Evolutionary conservation across 2,329 filamentous ascomycete genomes (phyloP), one percentile per base, ranked within the genome.

Genomic region (Talaromyces verruculosus): DNA sequence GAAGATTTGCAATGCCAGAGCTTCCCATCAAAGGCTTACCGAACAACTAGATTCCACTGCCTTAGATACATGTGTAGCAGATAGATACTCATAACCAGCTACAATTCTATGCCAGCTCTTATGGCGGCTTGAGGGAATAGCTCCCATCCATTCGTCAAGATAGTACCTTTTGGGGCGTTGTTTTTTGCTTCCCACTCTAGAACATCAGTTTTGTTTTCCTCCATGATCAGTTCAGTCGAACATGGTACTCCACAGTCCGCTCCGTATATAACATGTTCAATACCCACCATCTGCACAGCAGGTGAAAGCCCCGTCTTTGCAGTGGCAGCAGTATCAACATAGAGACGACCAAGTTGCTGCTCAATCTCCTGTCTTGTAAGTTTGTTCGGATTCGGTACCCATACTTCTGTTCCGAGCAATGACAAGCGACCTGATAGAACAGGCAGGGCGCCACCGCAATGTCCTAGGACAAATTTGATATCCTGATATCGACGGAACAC

Each of bases 201-300:
- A 10, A 66, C 43, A 53, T 43, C 59, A 22, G 22, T 22, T 28
- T 60, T 33, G 25, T 66, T 66, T 47, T 62, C 64, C 37, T 62
- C 64, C 58, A 66, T 66, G 6, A 59, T 66, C 7, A 6, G 13
- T 37, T 58, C 64, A 33, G 64, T 63, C 6, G 59, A 66, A 43
- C 64, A 62, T 35, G 64, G 58, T 8, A 66, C 64, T 43, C 64
- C 64, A 41, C 64, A 66, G 53, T 66, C 64, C 3, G 64, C 64
- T 28, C 58, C 64, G 33, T 66, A 66, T 11, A 66, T 53, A 30
- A 51, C 33, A 41, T 57, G 25, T 11, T 62, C 59, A 43, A 66
- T n/a, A 6, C 64, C 58, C n/a, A n/a, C 25, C 57, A 66, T 66
- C 47, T 66, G 43, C 15, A 63, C 59, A 6, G 64, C 62, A 43